phyloP scores from a whole-genome alignment of 305 asterid genomes.

The Fraxinus paxiana region DNA sequence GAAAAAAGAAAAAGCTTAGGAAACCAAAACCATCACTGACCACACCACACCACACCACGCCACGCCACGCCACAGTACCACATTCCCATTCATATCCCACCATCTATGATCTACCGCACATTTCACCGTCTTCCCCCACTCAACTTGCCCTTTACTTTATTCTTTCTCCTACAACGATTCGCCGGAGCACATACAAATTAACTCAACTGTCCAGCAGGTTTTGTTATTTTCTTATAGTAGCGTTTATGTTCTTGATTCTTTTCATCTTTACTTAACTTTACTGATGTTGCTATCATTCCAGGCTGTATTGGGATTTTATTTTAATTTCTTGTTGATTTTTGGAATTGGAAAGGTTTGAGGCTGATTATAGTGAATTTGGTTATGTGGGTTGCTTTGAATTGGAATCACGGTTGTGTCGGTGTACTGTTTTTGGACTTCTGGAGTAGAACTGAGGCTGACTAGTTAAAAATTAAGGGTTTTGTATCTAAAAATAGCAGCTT shows the following conservation, averaged over 20 bases:
- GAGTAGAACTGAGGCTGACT: constrained; percentile 38
- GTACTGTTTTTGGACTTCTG: constrained; percentile 30
- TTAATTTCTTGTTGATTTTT: not conserved
- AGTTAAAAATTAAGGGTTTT: constrained; percentile 18
- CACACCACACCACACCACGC: not conserved
- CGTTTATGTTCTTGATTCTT: constrained; percentile 1
- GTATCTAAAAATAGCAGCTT: not conserved
- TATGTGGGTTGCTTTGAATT: constrained; percentile 25
- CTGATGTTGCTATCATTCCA: not conserved
- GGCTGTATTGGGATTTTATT: not conserved
- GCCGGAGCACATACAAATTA: not conserved
- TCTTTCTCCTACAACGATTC: constrained; percentile 20
- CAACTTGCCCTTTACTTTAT: constrained; percentile 27
- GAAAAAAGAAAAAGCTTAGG: not conserved
- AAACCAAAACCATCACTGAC: constrained; percentile 24
- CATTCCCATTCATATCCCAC: constrained; percentile 25
- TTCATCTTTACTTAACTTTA: not conserved
- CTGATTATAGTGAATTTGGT: constrained; percentile 6
- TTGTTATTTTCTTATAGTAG: not conserved
- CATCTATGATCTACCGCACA: constrained; percentile 31
- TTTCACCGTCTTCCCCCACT: constrained; percentile 44
- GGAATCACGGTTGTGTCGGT: constrained; percentile 29
- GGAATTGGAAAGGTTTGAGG: not conserved
- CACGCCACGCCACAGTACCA: constrained; percentile 10
- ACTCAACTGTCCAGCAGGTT: not conserved